phyloP scores from a whole-genome alignment of 2,329 filamentous ascomycete species.

The Alternaria triticina region DNA sequence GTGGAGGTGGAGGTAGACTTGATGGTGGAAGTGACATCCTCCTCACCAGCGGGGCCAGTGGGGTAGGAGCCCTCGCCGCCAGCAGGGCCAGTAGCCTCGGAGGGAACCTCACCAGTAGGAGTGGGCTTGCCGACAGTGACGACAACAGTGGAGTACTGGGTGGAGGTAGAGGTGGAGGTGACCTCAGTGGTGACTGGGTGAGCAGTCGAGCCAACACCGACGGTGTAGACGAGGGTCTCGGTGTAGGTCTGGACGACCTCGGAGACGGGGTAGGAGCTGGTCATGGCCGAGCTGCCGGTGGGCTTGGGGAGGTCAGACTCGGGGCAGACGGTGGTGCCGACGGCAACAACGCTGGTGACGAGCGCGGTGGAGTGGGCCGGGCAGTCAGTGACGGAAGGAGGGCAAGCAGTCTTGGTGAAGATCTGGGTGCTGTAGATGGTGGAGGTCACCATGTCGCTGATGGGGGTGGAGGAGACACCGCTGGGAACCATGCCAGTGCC shows the following conservation, averaged over 20 bases:
- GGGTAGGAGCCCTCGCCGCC: constrained; percentile 9
- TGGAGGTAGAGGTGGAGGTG: constrained; percentile 39
- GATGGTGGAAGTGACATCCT: constrained; percentile 46
- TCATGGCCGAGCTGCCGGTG: constrained; percentile 17
- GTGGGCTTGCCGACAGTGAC: constrained; percentile 25
- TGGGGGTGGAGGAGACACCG: constrained; percentile 38
- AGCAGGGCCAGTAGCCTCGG: constrained; percentile 11
- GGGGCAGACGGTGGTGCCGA: constrained; percentile 55
- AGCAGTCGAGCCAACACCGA: constrained; percentile 50
- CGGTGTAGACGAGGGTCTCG: constrained; percentile 53
- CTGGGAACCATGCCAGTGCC: constrained; percentile 40
- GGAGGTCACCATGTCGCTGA: constrained; percentile 48
- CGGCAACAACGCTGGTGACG: constrained; percentile 49
- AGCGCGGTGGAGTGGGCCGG: constrained; percentile 37
- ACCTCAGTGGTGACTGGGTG: constrained; percentile 53
- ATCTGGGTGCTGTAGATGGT: constrained; percentile 54
- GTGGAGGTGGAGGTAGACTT: constrained; percentile 41
- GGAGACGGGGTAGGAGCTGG: constrained; percentile 29
- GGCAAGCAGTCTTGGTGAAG: constrained; percentile 38
- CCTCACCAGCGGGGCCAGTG: constrained; percentile 1
- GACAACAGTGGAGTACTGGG: constrained; percentile 42
- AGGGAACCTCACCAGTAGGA: constrained; percentile 1
- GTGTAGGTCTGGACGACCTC: constrained; percentile 46
- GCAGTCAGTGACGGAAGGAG: constrained; percentile 13
- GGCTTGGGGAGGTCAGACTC: constrained; percentile 23